Evolutionary conservation across 2,329 filamentous ascomycete species (phyloP).

Genomic region (Periconia macrospinosa): DNA sequence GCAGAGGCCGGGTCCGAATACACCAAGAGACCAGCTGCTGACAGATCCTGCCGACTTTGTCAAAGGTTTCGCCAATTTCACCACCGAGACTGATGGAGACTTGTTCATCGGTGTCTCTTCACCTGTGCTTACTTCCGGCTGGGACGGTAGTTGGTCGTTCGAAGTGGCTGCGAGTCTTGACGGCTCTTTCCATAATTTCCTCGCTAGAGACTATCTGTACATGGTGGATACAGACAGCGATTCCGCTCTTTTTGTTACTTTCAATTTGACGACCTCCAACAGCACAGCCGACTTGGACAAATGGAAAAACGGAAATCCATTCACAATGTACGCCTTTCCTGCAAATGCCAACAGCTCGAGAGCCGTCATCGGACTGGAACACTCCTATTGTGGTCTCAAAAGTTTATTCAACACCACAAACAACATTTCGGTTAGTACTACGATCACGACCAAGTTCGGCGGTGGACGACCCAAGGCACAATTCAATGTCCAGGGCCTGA

Average conservation of each 20-base stretch:
- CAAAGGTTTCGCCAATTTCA: conserved; percentile 70
- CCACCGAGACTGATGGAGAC: conserved; percentile 63
- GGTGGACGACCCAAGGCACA: conserved; percentile 73
- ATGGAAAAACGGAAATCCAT: conserved; percentile 63
- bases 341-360: conserved; percentile 52
- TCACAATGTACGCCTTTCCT: conserved; percentile 74
- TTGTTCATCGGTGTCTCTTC: conserved; percentile 79
- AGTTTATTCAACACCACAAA: conserved; percentile 64
- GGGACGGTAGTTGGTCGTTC: conserved; percentile 73
- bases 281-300: conserved; percentile 53
- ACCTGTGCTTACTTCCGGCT: conserved; percentile 61
- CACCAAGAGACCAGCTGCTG: conserved; percentile 48
- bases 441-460: conserved; percentile 64
- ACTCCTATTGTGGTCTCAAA: conserved; percentile 80
- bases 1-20: conserved; percentile 64
- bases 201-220: conserved; percentile 62
- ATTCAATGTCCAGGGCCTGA: conserved; percentile 79
- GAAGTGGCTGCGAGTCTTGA: conserved; percentile 83
- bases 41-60: conserved; percentile 56
- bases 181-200: conserved; percentile 70
- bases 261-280: conserved; percentile 64
- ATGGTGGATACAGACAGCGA: conserved; percentile 84
- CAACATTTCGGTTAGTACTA: conserved; percentile 64
- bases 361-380: conserved; percentile 67
- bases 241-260: conserved; percentile 77